phyloP scores from a whole-genome alignment of 306 rosid species.

The Trifolium pratense region DNA sequence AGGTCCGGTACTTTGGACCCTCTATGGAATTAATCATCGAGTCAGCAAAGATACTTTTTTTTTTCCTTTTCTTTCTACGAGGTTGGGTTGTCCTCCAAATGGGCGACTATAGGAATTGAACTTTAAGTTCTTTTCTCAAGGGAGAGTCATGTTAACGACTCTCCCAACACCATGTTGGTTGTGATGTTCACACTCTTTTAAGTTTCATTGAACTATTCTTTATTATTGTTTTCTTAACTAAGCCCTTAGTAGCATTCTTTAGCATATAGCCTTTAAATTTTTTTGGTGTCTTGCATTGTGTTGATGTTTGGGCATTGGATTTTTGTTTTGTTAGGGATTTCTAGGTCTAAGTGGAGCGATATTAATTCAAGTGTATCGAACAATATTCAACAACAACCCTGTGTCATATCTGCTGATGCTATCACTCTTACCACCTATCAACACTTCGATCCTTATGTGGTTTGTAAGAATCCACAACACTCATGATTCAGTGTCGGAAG shows the following conservation, averaged over 20 bases:
- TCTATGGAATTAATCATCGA: background rate
- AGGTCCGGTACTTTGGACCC: background rate
- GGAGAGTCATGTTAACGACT: no score
- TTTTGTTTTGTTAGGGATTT: slow-evolving; percentile 63
- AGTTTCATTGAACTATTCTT: no score
- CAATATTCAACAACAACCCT: slow-evolving; percentile 58
- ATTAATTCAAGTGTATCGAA: slow-evolving; percentile 64
- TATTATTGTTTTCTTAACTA: background rate
- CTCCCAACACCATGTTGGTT: background rate
- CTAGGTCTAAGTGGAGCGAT: slow-evolving; percentile 92
- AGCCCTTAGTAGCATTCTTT: background rate
- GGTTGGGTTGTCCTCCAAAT: background rate
- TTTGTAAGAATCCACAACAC: slow-evolving; percentile 70
- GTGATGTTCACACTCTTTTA: background rate
- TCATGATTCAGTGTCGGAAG: slow-evolving; percentile 33
- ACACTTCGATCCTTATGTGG: slow-evolving; percentile 61
- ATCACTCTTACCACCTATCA: slow-evolving; percentile 68
- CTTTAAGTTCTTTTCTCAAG: no score
- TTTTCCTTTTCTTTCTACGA: no score
- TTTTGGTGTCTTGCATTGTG: slow-evolving; percentile 27
- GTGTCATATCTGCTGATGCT: slow-evolving; percentile 66
- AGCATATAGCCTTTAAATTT: background rate
- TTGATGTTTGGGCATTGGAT: slow-evolving; percentile 23
- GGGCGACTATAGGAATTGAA: background rate
- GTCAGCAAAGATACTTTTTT: background rate